A percentile compares a stretch with the other conserved stretches of the same genome.
These are phyloP conservation scores for Chaetoscypha palmicola DNA, from an alignment of 2,329 filamentous ascomycete genomes.

Conservation along the genomic window DNA sequence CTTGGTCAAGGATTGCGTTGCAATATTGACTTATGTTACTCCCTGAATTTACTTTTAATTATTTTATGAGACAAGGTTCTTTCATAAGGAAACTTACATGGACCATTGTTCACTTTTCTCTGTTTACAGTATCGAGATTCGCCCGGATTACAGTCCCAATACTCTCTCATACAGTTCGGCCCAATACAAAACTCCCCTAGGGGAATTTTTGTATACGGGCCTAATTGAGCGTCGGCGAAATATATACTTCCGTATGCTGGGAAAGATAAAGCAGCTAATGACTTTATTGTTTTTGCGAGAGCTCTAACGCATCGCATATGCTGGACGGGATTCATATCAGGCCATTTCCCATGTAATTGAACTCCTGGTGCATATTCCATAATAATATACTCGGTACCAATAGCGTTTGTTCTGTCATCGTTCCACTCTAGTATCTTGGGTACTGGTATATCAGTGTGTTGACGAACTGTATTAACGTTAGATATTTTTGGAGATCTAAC, in stretches of 20 bases:
- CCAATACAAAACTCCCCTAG: conserved; percentile 27
- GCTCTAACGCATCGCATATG: conserved; percentile 21
- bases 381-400: conserved; percentile 36
- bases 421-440: conserved; percentile 38
- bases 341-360: conserved; percentile 30
- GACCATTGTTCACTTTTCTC: conserved; percentile 31
- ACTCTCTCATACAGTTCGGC: conserved; percentile 25
- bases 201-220: conserved; percentile 5
- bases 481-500: background rate
- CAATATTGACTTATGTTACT: conserved; percentile 29
- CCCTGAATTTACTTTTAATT: conserved; percentile 27
- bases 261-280: conserved; percentile 26
- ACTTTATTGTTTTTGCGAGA: conserved; percentile 12
- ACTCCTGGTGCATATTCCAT: conserved; percentile 34
- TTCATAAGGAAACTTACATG: conserved; percentile 13
- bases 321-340: conserved; percentile 27
- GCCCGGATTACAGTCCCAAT: conserved; percentile 28
- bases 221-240: conserved; percentile 13
- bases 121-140: conserved; percentile 18
- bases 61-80: background rate
- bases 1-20: conserved; percentile 34
- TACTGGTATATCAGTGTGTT: conserved; percentile 35
- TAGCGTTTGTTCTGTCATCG: conserved; percentile 28
- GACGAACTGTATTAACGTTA: conserved; percentile 20
- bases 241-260: conserved; percentile 34